Evolutionary conservation across 2,329 filamentous ascomycete genomes (phyloP), one percentile per base, ranked within the genome.

Genomic region (Diaporthe vaccinii): DNA sequence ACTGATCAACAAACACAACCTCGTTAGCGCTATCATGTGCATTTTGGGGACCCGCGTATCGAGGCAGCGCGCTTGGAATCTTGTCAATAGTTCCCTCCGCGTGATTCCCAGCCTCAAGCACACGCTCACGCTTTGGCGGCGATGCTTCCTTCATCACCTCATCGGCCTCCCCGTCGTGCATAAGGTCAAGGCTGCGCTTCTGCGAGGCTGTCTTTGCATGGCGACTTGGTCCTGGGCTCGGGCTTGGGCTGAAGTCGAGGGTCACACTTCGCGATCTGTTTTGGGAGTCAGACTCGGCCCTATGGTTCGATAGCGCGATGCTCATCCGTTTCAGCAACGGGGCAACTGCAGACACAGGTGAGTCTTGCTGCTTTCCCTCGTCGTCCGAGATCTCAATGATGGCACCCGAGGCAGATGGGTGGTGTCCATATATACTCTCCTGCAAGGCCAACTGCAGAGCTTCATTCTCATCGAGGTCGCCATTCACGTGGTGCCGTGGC

Each of bases 391-490:
- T 25, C 55, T 39, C 49, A 31, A 59, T 39, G 22, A 25, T 9
- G 9, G 36, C 25, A 25, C 10, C 22, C 25, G 22, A 7, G 25
- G 14, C 22, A 22, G 69, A 39, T 6, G 14, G 46, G 0, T n/a
- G 28, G 4, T 5, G 6, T 17, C 7, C 31, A 28, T 8, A n/a
- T 15, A 7, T 59, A 34, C 73, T 74, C 44, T 71, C 73, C 22
- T 39, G 55, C 36, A 74, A 3, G 17, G 73, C 73, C 22, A 71
- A 7, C 12, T 49, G 20, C 25, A 71, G n/a, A 0, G 73, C 73
- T n/a, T 62, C 65, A 10, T 74, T 44, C 91, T 93, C 87, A 89
- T 93, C 81, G 91, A 70, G 34, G 4, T 53, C 44, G 3, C 72
- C 72, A 22, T 74, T 74, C 0, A 59, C 6, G 7, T 4, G 15